These are phyloP conservation scores for Salix udensis DNA, from an alignment of 345 rosid species.

Conservation along the genomic window DNA sequence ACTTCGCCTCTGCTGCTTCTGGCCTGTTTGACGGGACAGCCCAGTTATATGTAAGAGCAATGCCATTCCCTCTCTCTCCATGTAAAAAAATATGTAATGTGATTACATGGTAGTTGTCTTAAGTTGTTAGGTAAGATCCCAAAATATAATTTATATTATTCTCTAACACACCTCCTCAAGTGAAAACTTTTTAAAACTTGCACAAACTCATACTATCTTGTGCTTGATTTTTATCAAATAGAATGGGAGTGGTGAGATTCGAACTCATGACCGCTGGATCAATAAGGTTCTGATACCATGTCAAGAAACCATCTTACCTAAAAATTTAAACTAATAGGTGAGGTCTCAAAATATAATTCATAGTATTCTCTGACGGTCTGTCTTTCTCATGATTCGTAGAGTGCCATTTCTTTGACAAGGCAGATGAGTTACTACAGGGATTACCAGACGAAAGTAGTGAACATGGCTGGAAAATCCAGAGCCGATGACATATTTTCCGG, in stretches of 20 bases:
- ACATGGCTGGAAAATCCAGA: constrained; percentile 44
- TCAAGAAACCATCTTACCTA: no score
- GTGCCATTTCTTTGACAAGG: constrained; percentile 59
- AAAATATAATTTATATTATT: no score
- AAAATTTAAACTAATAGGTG: no score
- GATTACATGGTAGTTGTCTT: not conserved
- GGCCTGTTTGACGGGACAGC: constrained; percentile 70
- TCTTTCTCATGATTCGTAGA: constrained; percentile 39
- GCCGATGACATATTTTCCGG: constrained; percentile 52
- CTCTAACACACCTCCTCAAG: no score
- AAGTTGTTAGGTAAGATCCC: accelerated
- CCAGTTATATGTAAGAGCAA: constrained; percentile 49
- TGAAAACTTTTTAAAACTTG: no score
- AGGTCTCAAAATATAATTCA: no score
- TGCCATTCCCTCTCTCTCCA: not conserved
- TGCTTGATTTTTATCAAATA: no score
- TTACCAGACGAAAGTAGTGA: constrained; percentile 57
- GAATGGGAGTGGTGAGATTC: no score
- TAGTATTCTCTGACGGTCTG: accelerated
- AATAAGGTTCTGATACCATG: no score
- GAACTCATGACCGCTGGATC: no score
- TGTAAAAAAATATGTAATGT: not conserved
- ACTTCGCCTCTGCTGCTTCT: constrained; percentile 89
- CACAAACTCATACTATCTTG: accelerated
- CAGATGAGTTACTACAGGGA: constrained; percentile 72